A percentile compares a stretch with the other conserved stretches of the same genome.
These are phyloP conservation scores for Malus sieversii DNA, from an alignment of 306 rosid species.

Conservation along the genomic window DNA sequence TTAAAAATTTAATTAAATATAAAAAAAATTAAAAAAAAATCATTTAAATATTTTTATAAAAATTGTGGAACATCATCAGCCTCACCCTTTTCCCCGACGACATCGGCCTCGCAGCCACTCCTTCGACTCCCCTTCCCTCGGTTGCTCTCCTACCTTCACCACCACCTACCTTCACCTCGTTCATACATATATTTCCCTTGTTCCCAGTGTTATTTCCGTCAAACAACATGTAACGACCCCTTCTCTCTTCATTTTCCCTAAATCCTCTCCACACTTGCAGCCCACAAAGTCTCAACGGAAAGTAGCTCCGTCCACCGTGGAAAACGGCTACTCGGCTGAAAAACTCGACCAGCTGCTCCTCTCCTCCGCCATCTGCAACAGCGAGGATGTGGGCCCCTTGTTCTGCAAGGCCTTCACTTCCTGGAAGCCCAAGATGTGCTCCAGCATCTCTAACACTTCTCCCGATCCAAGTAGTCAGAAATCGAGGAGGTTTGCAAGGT, in stretches of 20 bases:
- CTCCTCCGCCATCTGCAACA: conserved; percentile 82
- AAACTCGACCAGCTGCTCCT: conserved; percentile 78
- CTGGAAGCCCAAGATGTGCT: conserved; percentile 82
- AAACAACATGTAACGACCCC: no score
- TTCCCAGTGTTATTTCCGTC: no score
- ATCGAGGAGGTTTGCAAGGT: conserved; percentile 98
- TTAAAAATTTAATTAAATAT: no score
- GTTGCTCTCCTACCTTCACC: no score
- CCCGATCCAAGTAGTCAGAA: conserved; percentile 85
- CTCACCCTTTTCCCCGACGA: no score
- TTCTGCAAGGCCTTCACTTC: conserved; percentile 68
- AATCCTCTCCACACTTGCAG: conserved; percentile 48
- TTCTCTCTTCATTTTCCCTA: conserved; percentile 22
- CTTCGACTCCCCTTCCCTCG: no score
- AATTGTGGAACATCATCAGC: no score
- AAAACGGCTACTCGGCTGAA: conserved; percentile 65
- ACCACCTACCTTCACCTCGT: no score
- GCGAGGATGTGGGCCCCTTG: conserved; percentile 89
- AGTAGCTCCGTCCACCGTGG: conserved; percentile 37
- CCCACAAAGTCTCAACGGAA: conserved; percentile 70
- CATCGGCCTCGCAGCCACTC: no score
- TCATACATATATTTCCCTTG: no score
- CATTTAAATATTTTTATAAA: no score
- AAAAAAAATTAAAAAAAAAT: no score
- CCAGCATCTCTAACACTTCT: conserved; percentile 83